A percentile compares a stretch with the other conserved stretches of the same genome.
Evolutionary conservation across 257 asterid genomes (phyloP).

Genomic region (Capsicum pubescens): DNA sequence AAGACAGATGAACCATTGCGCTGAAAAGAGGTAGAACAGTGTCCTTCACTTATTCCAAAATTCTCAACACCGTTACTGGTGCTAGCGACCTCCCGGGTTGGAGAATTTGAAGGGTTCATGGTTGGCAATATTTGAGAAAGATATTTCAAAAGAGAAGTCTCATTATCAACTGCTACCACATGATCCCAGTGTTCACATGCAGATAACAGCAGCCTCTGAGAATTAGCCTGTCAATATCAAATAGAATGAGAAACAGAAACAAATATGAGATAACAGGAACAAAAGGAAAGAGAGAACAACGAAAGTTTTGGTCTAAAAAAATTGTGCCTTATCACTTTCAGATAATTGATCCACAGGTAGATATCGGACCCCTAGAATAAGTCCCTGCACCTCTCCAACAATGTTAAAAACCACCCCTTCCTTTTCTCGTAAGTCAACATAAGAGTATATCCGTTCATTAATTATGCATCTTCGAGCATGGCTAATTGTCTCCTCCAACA

Average conservation of each 20-base stretch:
- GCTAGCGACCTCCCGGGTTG: not conserved
- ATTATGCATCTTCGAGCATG: conserved; percentile 56
- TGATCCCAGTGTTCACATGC: conserved; percentile 45
- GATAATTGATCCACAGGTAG: conserved; percentile 33
- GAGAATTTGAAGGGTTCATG: not conserved
- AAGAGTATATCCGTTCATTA: conserved; percentile 42
- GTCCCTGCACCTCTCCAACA: conserved; percentile 47
- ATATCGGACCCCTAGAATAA: conserved; percentile 32
- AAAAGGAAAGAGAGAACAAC: not conserved
- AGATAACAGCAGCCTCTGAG: conserved; percentile 40
- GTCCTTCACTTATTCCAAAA: not conserved
- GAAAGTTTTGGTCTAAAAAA: not conserved
- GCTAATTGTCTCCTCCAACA: conserved; percentile 46
- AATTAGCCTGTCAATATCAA: conserved; percentile 44
- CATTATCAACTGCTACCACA: conserved; percentile 37
- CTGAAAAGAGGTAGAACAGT: conserved; percentile 15
- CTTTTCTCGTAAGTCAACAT: conserved; percentile 33
- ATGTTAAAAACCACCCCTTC: conserved; percentile 48
- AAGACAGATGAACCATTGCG: not conserved
- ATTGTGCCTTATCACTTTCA: conserved; percentile 51
- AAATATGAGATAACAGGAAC: not conserved
- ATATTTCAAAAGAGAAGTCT: conserved; percentile 35
- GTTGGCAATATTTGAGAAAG: not conserved
- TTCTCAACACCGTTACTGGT: not conserved
- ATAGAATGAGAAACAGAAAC: not conserved